Evolutionary conservation across 2,329 filamentous ascomycete species (phyloP), one percentile per base, ranked within the genome.

Genomic region (Aspergillus novoparasiticus): DNA sequence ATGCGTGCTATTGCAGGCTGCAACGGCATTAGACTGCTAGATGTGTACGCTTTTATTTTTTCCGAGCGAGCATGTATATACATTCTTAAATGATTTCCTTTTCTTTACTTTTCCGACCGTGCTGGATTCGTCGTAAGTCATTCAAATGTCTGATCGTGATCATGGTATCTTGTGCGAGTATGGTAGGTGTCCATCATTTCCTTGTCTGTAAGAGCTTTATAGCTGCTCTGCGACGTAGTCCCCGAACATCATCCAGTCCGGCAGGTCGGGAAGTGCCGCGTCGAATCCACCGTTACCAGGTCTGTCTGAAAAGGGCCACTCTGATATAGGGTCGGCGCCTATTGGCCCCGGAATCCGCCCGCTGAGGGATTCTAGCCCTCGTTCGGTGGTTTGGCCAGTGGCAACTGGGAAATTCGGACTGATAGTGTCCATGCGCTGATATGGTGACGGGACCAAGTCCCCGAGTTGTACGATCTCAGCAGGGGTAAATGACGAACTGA

Each of bases 191-290:
- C 16, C 12, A 48, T 48, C 46, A 10, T 51, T 21, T 51, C 1
- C 8, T 32, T 32, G 11, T 10, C 48, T 30, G 14, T 6, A 19
- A 9, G 10, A 51, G 19, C 9, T 19, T 51, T 28, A 72, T 6
- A 71, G 48, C 51, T 70, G 68, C 48, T 72, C 68, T 4, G 66
- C 60, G 58, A 71, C 62, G 6, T 71, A 69, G 19, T 67, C 68
- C 6, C 64, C 68, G 23, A 72, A 68, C 5, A 72, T 64, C 66
- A 72, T 66, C 70, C 70, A 72, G 51, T 72, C 71, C 6, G 71
- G 68, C 14, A 71, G 65, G 56, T 69, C 70, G 6, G 69, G 66
- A 11, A 72, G 60, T 3, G 61, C 61, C 21, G 58, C 39, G 11
- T 62, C 66, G 30, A 66, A 23, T 30, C 55, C 51, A 28, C 64